Evolutionary conservation across 2,329 filamentous ascomycete species (phyloP), one percentile per base, ranked within the genome.

Genomic region (Beauveria sp.): DNA sequence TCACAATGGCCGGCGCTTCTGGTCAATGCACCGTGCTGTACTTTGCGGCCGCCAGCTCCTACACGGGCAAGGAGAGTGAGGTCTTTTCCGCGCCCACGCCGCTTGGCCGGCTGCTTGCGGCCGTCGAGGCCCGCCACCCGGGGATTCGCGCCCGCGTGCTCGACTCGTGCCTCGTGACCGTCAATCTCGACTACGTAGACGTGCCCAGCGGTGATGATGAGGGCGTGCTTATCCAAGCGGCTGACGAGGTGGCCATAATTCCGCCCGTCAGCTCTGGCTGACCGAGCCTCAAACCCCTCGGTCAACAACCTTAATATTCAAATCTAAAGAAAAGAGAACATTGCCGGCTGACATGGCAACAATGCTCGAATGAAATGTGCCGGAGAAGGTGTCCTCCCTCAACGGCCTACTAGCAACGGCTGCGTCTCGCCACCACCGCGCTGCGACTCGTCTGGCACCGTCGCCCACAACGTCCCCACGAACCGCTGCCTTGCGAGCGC

Each of bases 201-300:
- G 67, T 91, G 12, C 78, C 81, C 12, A 78, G 78, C 46, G 74
- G 75, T 38, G 73, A 73, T 20, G 73, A 72, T 14, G 74, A 74
- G 52, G 75, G 76, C 18, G 66, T 78, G 28, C 71, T 84, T 61
- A 88, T 96, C 62, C 75, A 85, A 57, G 84, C 85, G 64, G 89
- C 87, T 30, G 91, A 96, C 70, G 91, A 96, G 76, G 90, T 96
- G 60, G 91, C 89, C 47, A 88, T 96, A 42, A 93, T 96, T 62
- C 91, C 91, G 40, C 91, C 91, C 10, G 91, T 96, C 66, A 96
- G 91, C 78, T 92, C 91, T 43, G 91, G 91, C 5, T 95, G 74
- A 81, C 8, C 43, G 49, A 43, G 49, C 7, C 26, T 16, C 14
- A 12, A 38, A 16, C 5, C 5, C 30, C 34, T 38, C 5, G 14